phyloP scores from a whole-genome alignment of 371 early-diverging fungal species.

The Lichtheimia corymbifera region DNA sequence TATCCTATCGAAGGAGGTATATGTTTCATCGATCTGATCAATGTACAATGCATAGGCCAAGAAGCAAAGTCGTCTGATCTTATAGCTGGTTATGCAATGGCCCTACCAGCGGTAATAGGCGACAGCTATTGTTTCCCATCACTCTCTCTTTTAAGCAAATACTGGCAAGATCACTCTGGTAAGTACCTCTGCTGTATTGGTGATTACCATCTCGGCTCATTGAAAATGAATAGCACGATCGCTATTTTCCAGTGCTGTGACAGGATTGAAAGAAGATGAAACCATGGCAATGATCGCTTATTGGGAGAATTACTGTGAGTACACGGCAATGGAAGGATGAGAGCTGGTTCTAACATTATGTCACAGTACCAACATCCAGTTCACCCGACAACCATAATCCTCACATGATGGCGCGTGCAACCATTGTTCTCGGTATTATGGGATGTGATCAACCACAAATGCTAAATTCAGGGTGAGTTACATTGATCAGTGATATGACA shows the following conservation, averaged over 20 bases:
- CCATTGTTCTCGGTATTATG: conserved; percentile 74
- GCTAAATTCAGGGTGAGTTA: conserved; percentile 41
- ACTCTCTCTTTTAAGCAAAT: conserved; percentile 74
- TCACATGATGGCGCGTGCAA: conserved; percentile 73
- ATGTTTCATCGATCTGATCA: conserved; percentile 9
- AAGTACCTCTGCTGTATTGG: background rate
- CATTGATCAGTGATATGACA: too few species aligned
- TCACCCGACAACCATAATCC: conserved; percentile 43
- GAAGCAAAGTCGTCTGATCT: conserved; percentile 51
- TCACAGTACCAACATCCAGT: conserved; percentile 62
- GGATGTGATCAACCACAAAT: conserved; percentile 62
- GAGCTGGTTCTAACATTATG: background rate
- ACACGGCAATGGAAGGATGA: background rate
- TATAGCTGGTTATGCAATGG: conserved; percentile 52
- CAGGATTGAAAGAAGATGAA: conserved; percentile 48
- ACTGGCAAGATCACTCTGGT: conserved; percentile 87
- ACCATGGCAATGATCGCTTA: conserved; percentile 57
- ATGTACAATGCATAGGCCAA: conserved; percentile 22
- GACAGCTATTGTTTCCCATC: conserved; percentile 64
- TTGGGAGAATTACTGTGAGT: conserved; percentile 63
- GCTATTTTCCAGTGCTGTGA: conserved; percentile 46
- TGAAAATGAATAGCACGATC: conserved; percentile 28
- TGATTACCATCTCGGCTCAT: background rate
- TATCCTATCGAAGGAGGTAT: background rate
- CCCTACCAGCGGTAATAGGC: conserved; percentile 58